A percentile compares a stretch with the other conserved stretches of the same genome.
Conservation (phyloP, 164 flowering plant genomes). For the Tinospora cordifolia region DNA sequence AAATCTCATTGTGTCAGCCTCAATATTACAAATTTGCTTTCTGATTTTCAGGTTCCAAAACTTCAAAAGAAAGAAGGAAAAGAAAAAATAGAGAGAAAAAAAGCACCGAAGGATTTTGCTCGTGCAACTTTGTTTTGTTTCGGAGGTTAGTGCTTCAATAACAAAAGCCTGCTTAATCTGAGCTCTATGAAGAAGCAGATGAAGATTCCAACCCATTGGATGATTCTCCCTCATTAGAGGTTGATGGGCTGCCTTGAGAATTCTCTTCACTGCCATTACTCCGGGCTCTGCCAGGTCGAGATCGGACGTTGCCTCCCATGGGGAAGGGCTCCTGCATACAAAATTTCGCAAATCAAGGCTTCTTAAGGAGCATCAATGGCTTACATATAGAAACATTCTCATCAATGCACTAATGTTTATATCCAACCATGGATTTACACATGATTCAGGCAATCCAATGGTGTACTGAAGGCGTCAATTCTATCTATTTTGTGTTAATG, state of each 20-base stretch:
- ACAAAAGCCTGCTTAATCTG: slow-evolving; percentile 25
- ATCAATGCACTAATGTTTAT: too few relatives aligned
- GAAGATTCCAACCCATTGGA: slow-evolving; percentile 34
- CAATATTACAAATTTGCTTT: slow-evolving; percentile 5
- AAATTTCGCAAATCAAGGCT: not conserved
- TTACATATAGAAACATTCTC: too few relatives aligned
- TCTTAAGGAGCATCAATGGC: not conserved
- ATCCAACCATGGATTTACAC: too few relatives aligned
- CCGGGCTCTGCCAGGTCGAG: slow-evolving; percentile 45
- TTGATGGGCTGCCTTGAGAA: slow-evolving; percentile 39
- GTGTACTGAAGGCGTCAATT: too few relatives aligned
- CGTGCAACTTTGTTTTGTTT: slow-evolving; percentile 12
- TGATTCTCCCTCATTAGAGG: slow-evolving; percentile 41
- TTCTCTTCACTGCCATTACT: slow-evolving; percentile 36
- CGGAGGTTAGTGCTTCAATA: slow-evolving; percentile 27
- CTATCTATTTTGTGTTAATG: too few relatives aligned
- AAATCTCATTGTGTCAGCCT: slow-evolving; percentile 9
- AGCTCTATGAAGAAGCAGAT: slow-evolving; percentile 43
- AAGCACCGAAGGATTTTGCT: slow-evolving; percentile 8
- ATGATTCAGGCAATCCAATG: too few relatives aligned
- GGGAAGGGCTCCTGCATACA: slow-evolving; percentile 75
- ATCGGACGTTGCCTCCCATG: slow-evolving; percentile 57
- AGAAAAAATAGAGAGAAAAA: slow-evolving; percentile 3
- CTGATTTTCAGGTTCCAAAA: slow-evolving; percentile 18
- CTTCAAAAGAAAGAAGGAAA: not conserved